Evolutionary conservation across 78 protist genomes (phyloP).

Genomic region (Dictyostelium citrinum): DNA sequence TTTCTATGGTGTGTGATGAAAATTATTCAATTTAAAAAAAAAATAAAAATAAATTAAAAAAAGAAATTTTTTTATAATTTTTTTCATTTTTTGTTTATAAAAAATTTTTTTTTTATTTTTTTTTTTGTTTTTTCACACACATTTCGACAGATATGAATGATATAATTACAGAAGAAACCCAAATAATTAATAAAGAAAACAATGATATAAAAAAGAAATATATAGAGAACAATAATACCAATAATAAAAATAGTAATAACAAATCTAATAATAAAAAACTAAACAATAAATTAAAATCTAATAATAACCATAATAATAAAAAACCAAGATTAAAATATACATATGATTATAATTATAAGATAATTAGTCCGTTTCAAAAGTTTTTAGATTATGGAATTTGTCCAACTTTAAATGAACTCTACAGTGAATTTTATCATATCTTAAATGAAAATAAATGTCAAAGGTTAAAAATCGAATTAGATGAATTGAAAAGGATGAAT

Average conservation of each 20-base stretch:
- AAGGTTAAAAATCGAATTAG: neutral
- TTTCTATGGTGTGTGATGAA: neutral
- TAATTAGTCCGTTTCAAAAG: constrained; percentile 68
- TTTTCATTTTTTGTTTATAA: neutral
- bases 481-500: neutral
- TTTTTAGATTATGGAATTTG: neutral
- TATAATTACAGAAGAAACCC: neutral
- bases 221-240: neutral
- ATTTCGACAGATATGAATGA: neutral
- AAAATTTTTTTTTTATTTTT: neutral
- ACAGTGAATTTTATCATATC: constrained; percentile 59
- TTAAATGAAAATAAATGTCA: neutral
- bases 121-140: neutral
- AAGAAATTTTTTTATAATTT: neutral
- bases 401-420: constrained; percentile 37
- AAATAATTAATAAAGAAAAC: neutral
- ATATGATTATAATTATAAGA: constrained; percentile 17
- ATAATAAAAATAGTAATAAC: neutral
- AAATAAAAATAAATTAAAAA: neutral
- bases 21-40: neutral
- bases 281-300: neutral
- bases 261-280: neutral
- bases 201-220: neutral
- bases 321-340: neutral
- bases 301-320: neutral